phyloP scores from a whole-genome alignment of 805 yeast species.

The Yarrowia sp. region DNA sequence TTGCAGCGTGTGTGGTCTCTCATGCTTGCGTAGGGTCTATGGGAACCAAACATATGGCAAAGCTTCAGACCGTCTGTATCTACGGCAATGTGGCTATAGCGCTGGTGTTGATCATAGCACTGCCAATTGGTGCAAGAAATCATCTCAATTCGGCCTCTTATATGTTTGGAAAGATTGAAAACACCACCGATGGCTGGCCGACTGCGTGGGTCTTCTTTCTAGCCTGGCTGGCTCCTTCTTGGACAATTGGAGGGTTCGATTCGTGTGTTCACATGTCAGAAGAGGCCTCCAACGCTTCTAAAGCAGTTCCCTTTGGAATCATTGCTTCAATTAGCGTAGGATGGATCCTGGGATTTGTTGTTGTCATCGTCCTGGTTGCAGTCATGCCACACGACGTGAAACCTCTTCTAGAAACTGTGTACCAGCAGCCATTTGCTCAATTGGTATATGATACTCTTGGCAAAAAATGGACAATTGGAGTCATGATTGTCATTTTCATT shows the following conservation, averaged over 20 bases:
- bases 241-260: not conserved
- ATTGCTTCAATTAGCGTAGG: not conserved
- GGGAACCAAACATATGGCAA: constrained; percentile 1
- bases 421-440: not conserved
- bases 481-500: not conserved
- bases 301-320: not conserved
- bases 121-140: not conserved
- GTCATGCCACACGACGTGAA: not conserved
- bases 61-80: not conserved
- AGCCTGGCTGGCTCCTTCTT: not conserved
- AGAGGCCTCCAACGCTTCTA: not conserved
- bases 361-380: not conserved
- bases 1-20: not conserved
- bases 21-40: constrained; percentile 2
- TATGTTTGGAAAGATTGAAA: not conserved
- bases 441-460: not conserved
- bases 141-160: not conserved
- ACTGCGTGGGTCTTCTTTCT: constrained; percentile 1
- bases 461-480: not conserved
- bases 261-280: not conserved
- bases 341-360: not conserved
- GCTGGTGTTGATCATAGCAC: not conserved
- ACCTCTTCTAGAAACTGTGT: not conserved
- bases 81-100: not conserved
- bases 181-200: not conserved